Evolutionary conservation across 805 yeast species (phyloP).

Genomic region (Nakazawaea laoshanensis): DNA sequence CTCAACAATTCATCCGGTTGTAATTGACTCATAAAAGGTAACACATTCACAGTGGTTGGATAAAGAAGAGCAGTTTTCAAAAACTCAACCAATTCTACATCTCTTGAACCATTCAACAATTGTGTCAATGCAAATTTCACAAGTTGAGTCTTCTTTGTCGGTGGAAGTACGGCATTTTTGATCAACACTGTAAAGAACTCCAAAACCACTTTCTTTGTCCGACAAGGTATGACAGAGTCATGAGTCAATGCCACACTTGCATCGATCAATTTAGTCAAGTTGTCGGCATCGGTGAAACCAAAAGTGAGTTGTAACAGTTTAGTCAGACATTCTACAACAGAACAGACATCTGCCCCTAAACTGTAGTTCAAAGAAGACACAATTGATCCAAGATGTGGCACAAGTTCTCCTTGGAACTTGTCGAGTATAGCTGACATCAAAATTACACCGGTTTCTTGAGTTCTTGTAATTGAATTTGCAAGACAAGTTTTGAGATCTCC

Average conservation of each 20-base stretch:
- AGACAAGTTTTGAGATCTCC: conserved; percentile 36
- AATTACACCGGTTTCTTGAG: conserved; percentile 36
- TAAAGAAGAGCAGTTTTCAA: conserved; percentile 51
- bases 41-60: conserved; percentile 60
- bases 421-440: conserved; percentile 29
- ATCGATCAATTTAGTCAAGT: conserved; percentile 50
- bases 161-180: conserved; percentile 42
- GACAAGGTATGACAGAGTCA: conserved; percentile 24
- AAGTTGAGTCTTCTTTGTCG: conserved; percentile 57
- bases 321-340: conserved; percentile 26
- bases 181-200: conserved; percentile 42
- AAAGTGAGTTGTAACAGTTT: conserved; percentile 17
- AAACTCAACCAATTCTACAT: conserved; percentile 34
- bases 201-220: conserved; percentile 27
- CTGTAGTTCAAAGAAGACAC: conserved; percentile 48
- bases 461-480: conserved; percentile 29
- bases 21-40: conserved; percentile 60
- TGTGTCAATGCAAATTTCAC: conserved; percentile 28
- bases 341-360: conserved; percentile 40
- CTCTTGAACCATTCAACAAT: not conserved
- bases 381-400: conserved; percentile 41
- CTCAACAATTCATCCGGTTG: conserved; percentile 42
- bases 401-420: conserved; percentile 25
- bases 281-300: conserved; percentile 36
- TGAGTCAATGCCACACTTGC: conserved; percentile 38